Conservation (phyloP, 2,329 filamentous ascomycete genomes). For the Coleophoma eucalyptorum region DNA sequence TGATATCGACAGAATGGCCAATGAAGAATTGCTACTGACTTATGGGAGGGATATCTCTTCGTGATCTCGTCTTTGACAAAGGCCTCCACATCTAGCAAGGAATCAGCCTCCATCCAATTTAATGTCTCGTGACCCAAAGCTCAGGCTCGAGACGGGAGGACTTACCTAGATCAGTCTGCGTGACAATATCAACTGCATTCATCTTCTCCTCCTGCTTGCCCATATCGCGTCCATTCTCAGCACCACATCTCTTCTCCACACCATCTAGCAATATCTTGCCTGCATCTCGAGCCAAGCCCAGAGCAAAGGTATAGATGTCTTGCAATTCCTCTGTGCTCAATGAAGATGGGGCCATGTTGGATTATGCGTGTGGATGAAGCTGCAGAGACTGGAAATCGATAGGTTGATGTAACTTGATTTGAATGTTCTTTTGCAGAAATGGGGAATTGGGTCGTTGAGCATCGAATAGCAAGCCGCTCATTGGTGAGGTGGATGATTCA, state of each 20-base stretch:
- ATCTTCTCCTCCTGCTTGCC: conserved; percentile 57
- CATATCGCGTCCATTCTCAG: conserved; percentile 12
- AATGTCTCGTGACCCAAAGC: too few species aligned
- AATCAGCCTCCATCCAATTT: background rate
- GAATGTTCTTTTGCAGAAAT: background rate
- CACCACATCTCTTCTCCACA: conserved; percentile 44
- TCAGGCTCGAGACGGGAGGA: background rate
- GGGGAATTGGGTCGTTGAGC: too few species aligned
- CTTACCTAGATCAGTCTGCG: conserved; percentile 69
- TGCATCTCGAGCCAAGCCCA: conserved; percentile 67
- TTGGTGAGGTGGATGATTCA: too few species aligned
- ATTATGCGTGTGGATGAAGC: too few species aligned
- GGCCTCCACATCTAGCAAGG: conserved; percentile 58
- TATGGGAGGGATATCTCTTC: conserved; percentile 60
- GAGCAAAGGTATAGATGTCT: conserved; percentile 66
- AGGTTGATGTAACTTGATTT: background rate
- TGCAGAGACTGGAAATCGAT: background rate
- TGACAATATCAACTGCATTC: conserved; percentile 74
- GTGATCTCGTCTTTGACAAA: conserved; percentile 62
- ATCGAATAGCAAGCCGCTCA: too few species aligned
- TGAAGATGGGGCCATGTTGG: conserved; percentile 8
- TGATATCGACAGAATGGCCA: background rate
- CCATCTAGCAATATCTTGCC: conserved; percentile 64
- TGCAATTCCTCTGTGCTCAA: conserved; percentile 44
- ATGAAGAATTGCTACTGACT: conserved; percentile 38